Evolutionary conservation across 805 yeast genomes (phyloP).

Genomic region (Myxozyma kluyveri): DNA sequence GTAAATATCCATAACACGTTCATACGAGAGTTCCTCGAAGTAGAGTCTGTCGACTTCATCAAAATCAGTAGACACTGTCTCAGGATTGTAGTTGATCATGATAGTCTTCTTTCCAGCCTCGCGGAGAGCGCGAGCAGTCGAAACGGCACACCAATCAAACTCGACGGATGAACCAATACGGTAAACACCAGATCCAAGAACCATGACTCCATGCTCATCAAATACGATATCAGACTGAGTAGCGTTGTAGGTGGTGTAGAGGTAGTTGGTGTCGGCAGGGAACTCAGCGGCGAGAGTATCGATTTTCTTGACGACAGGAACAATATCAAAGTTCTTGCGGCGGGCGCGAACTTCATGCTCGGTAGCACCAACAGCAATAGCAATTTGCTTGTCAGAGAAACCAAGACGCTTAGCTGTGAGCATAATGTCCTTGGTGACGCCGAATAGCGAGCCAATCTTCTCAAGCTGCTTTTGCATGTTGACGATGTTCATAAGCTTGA

Average conservation of each 20-base stretch:
- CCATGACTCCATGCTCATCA: conserved; percentile 88
- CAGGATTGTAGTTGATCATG: conserved; percentile 97
- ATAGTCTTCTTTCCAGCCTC: conserved; percentile 83
- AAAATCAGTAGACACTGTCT: conserved; percentile 96
- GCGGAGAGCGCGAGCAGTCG: conserved; percentile 92
- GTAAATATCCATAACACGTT: conserved; percentile 95
- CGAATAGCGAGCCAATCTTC: conserved; percentile 54
- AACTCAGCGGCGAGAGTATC: conserved; percentile 98
- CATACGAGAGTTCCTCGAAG: conserved; percentile 92
- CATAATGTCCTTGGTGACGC: conserved; percentile 66
- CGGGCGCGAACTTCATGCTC: conserved; percentile 81
- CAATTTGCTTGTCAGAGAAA: conserved; percentile 92
- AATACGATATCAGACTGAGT: conserved; percentile 77
- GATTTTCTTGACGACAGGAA: conserved; percentile 93
- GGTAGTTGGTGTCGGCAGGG: conserved; percentile 94
- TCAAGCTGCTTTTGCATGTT: conserved; percentile 81
- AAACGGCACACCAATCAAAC: conserved; percentile 99
- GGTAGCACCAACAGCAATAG: conserved; percentile 62
- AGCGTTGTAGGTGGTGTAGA: conserved; percentile 95
- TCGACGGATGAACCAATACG: conserved; percentile 98
- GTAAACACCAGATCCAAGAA: conserved; percentile 98
- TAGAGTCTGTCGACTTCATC: conserved; percentile 97
- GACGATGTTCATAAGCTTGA: conserved; percentile 90
- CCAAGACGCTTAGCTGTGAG: conserved; percentile 87
- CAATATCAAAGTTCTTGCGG: conserved; percentile 75